Percentiles rank a stretch among this genome's conserved stretches.
Conservation (phyloP, 2,329 filamentous ascomycete genomes). For the Gremmenia infestans region DNA sequence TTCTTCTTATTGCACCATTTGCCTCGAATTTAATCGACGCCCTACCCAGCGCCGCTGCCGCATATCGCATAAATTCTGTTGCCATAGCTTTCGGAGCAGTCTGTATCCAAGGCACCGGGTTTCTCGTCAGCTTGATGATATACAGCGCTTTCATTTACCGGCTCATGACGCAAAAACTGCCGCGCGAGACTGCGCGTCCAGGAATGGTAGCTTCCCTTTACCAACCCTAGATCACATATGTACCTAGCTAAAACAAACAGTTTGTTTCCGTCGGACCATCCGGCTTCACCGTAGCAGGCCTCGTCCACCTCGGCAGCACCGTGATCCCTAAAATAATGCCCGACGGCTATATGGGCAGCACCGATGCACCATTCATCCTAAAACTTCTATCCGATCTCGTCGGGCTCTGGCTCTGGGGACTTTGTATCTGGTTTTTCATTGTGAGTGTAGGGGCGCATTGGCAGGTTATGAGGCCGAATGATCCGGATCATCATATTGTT, state of each 20-base stretch:
- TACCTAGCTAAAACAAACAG: slow-evolving; percentile 32
- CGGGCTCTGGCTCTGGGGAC: slow-evolving; percentile 74
- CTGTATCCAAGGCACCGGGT: slow-evolving; percentile 50
- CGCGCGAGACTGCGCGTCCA: slow-evolving; percentile 67
- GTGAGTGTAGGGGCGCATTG: slow-evolving; percentile 72
- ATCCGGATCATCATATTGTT: slow-evolving; percentile 48
- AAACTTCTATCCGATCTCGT: slow-evolving; percentile 52
- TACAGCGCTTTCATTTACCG: slow-evolving; percentile 81
- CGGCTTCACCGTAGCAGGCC: slow-evolving; percentile 55
- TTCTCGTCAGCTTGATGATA: slow-evolving; percentile 66
- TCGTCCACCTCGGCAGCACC: slow-evolving; percentile 37
- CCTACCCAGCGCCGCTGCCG: slow-evolving; percentile 22
- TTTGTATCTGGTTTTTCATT: slow-evolving; percentile 82
- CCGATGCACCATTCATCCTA: slow-evolving; percentile 40
- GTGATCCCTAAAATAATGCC: slow-evolving; percentile 37
- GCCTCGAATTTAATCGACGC: slow-evolving; percentile 48
- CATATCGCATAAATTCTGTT: slow-evolving; percentile 39
- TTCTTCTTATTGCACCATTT: slow-evolving; percentile 71
- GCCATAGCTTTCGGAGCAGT: slow-evolving; percentile 46
- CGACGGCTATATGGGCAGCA: slow-evolving; percentile 37
- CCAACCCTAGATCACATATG: neutral
- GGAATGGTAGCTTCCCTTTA: slow-evolving; percentile 50
- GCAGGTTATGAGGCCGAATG: slow-evolving; percentile 52
- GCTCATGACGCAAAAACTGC: slow-evolving; percentile 83
- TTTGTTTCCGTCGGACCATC: slow-evolving; percentile 75